Evolutionary conservation across 495 filamentous ascomycete genomes (phyloP).

Genomic region (Hypoxylon subgilvum): DNA sequence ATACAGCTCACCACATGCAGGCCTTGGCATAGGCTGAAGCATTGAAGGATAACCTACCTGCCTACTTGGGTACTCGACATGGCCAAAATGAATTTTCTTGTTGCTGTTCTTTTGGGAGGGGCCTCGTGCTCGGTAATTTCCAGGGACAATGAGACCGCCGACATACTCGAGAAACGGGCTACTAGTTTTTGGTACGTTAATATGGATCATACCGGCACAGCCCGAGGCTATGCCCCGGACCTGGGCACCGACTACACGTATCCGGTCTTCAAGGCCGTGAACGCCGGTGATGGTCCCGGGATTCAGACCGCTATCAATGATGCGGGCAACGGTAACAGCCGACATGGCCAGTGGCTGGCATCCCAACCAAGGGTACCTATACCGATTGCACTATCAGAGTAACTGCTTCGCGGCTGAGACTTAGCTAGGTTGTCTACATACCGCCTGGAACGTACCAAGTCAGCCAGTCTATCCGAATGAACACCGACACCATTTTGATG

Average conservation of each 20-base stretch:
- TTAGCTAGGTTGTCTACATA: constrained; percentile 62
- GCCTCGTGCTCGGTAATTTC: constrained; percentile 11
- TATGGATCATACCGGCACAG: constrained; percentile 42
- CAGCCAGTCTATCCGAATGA: constrained; percentile 59
- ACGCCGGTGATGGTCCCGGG: constrained; percentile 44
- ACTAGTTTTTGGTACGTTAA: constrained; percentile 47
- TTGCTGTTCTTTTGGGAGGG: constrained; percentile 8
- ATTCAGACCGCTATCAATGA: constrained; percentile 45
- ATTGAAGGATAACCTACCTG: too few relatives aligned
- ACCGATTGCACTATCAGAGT: neutral
- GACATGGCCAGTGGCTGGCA: constrained; percentile 48
- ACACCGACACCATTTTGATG: constrained; percentile 66
- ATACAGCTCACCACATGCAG: neutral
- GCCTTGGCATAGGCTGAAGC: neutral
- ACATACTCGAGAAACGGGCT: constrained; percentile 10
- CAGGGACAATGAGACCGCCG: neutral
- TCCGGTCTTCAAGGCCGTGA: constrained; percentile 43
- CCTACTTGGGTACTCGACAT: constrained; percentile 16
- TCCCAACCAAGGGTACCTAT: constrained; percentile 48
- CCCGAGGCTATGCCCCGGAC: constrained; percentile 48
- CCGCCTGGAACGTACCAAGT: constrained; percentile 69
- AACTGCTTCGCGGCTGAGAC: constrained; percentile 1
- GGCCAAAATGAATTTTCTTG: constrained; percentile 19
- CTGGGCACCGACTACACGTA: constrained; percentile 45
- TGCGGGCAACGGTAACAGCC: constrained; percentile 37